Conservation (phyloP, 1,284 basidiomycete species). For the Rhodotorula sp. region DNA sequence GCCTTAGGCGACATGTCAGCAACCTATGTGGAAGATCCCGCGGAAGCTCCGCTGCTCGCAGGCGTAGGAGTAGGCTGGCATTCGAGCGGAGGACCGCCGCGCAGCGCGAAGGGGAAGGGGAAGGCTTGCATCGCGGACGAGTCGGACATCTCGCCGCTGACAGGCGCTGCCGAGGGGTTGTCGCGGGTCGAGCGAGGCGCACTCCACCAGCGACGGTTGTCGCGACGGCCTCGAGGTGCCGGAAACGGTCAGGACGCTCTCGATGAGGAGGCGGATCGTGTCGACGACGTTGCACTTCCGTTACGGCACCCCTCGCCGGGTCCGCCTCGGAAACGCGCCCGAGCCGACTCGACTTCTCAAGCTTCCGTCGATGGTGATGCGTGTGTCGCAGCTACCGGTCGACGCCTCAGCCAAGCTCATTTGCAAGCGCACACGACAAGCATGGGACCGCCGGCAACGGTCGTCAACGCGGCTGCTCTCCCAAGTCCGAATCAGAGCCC, state of each 20-base stretch:
- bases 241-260: background rate
- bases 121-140: conserved; percentile 3
- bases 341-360: conserved; percentile 11
- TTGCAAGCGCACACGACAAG: background rate
- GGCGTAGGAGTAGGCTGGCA: background rate
- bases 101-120: conserved; percentile 3
- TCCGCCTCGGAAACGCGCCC: conserved; percentile 35
- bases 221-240: background rate
- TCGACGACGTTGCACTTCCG: background rate
- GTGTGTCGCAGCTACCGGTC: background rate
- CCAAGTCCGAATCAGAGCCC: conserved; percentile 37
- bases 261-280: conserved; percentile 1
- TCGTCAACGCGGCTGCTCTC: conserved; percentile 1
- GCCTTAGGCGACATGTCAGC: conserved; percentile 27
- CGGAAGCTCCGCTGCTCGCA: background rate
- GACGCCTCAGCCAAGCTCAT: background rate
- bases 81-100: background rate
- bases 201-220: conserved; percentile 5
- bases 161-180: background rate
- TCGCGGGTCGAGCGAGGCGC: conserved; percentile 9
- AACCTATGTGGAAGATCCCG: conserved; percentile 19
- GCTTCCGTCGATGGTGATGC: background rate
- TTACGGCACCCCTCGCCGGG: conserved; percentile 11
- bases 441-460: background rate
- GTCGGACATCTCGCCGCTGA: background rate